Base-by-base conservation (phyloP, 2,329 filamentous ascomycete species). In the Microsporum audouinii region DNA sequence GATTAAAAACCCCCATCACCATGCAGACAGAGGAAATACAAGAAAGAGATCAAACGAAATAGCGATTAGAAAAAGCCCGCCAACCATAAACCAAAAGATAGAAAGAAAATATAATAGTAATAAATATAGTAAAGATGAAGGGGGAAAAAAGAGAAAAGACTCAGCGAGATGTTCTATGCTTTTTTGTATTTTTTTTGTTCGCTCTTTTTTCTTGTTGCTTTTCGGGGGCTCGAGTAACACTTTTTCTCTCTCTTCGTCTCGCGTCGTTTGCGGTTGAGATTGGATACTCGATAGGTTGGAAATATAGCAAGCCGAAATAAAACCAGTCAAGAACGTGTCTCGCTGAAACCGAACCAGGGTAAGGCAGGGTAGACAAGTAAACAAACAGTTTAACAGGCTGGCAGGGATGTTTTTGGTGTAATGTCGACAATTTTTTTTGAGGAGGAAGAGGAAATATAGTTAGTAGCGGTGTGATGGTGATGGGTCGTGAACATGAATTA, bases 1-100 rank as follows among this genome's bases (percentile, higher is more conserved):
- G 33, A 55, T 39, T 47, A 62, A 49, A 29, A 39, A 51, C 45
- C 31, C 36, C 57, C 55, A 58, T 58, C 60, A 33, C 60, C 60
- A 61, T 43, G 53, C 59, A 61, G 33, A 58, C 23, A 56, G n/a
- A 51, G 45, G 49, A 55, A 31, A 55, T 33, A 17, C 5, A 53
- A 34, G n/a, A 47, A 31, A 31, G 3, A 49, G 23, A 49, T 14
- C 3, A 49, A 39, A 31, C 17, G 43, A 47, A 47, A 47, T 27
- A 17, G 43, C 23, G 10, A 27, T 47, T 23, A 47, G 23, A 23
- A 17, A 49, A 49, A 31, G 23, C 23, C 45, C 23, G 45, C 45
- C 45, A 49, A 49, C 27, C 27, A 29, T 31, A 31, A 31, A 49
- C 17, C 17, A 49, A 49, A 31, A 49, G 23, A 23, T 29, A 27